These are phyloP conservation scores for Pestalotiopsis sp. DNA, from an alignment of 2,329 filamentous ascomycete species.

Conservation along the genomic window DNA sequence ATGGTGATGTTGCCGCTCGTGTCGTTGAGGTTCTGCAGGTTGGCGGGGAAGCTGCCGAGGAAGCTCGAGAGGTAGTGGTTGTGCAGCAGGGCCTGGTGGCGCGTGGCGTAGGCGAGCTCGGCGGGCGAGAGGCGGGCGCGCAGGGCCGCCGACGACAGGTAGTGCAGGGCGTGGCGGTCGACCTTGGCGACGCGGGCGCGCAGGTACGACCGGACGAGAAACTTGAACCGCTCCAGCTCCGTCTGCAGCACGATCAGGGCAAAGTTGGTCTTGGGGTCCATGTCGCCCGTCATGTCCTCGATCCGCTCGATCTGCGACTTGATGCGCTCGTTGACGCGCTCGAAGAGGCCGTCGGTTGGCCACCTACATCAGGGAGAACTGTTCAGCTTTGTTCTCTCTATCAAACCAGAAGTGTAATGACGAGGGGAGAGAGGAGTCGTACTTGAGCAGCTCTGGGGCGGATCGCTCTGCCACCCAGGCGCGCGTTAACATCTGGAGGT, in stretches of 20 bases:
- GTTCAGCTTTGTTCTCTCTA: background rate
- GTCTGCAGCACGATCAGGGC: conserved; percentile 94
- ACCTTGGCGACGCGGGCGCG: conserved; percentile 90
- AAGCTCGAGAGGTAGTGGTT: conserved; percentile 87
- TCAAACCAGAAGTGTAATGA: background rate
- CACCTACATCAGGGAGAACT: conserved; percentile 46
- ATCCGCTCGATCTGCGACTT: conserved; percentile 71
- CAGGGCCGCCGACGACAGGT: conserved; percentile 60
- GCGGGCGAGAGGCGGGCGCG: conserved; percentile 70
- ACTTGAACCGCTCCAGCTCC: conserved; percentile 93
- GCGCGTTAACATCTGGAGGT: conserved; percentile 87
- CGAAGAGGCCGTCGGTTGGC: conserved; percentile 74
- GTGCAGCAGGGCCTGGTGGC: conserved; percentile 83
- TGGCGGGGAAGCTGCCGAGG: conserved; percentile 76
- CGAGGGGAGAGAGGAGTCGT: conserved; percentile 33
- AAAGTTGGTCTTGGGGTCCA: conserved; percentile 92
- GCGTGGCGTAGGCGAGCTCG: conserved; percentile 80
- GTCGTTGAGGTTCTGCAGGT: conserved; percentile 86
- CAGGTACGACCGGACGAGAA: conserved; percentile 80
- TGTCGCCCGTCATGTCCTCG: conserved; percentile 77
- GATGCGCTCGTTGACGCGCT: conserved; percentile 76
- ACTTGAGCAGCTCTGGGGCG: conserved; percentile 86
- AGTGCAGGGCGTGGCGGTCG: conserved; percentile 75
- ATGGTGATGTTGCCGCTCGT: conserved; percentile 87
- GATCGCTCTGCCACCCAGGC: conserved; percentile 92